These are phyloP conservation scores for Fomitopsis serialis DNA, from an alignment of 768 basidiomycete species.

Conservation along the genomic window DNA sequence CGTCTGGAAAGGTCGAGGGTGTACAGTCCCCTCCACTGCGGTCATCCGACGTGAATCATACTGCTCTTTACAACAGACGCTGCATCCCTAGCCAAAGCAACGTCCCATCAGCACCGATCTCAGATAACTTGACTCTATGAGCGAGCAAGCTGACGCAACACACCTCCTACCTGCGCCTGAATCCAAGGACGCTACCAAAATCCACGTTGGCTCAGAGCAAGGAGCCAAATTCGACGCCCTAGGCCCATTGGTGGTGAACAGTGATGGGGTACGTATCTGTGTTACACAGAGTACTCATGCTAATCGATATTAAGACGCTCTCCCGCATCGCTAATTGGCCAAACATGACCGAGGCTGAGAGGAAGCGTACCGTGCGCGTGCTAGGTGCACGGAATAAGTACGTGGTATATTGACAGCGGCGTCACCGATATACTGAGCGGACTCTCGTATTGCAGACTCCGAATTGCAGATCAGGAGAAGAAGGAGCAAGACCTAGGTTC, in stretches of 20 bases:
- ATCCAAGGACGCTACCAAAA: slow-evolving; percentile 2
- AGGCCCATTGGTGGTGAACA: slow-evolving; percentile 66
- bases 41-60: no score
- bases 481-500: not conserved
- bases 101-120: no score
- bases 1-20: no score
- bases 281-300: no score
- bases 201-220: slow-evolving; percentile 12
- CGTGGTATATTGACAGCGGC: slow-evolving; percentile 5
- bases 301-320: slow-evolving; percentile 47
- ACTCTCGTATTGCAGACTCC: slow-evolving; percentile 3
- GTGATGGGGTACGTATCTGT: slow-evolving; percentile 46
- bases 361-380: slow-evolving; percentile 50
- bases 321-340: slow-evolving; percentile 65
- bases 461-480: slow-evolving; percentile 15
- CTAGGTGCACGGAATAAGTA: slow-evolving; percentile 44
- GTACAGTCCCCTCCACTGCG: no score
- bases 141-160: no score
- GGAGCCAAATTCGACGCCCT: slow-evolving; percentile 50
- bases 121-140: no score
- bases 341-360: slow-evolving; percentile 50
- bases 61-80: no score
- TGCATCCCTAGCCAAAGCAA: no score
- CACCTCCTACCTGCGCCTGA: no score
- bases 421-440: not conserved